Base-by-base conservation (phyloP, 1,139 yeast genomes). In the Saccharomycopsis phalli region DNA sequence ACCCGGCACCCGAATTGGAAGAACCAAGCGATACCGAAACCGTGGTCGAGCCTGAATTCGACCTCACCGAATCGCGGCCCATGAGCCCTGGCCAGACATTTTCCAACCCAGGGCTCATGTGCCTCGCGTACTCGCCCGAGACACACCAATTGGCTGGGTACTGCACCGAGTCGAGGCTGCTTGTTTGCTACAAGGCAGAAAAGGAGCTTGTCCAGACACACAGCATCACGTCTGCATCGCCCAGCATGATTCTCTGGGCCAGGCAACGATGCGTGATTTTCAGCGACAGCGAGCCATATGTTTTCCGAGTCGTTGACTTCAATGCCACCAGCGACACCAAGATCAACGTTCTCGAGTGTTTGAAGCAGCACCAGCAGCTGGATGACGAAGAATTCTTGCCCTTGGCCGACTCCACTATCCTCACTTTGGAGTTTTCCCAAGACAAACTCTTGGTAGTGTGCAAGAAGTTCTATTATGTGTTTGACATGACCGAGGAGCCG, bases 311-410 rank as follows among this genome's bases (percentile, higher is more conserved):
- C 29, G 38, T 37, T 20, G 27, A 34, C 23, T 37, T 34, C 36
- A 29, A 23, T 13, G 27, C 38, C 17, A 31, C 27, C 19, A 31
- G 30, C 14, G 36, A 35, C 6, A 36, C 34, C n/a, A 34, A 29
- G 13, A 38, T 41, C 25, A 39, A 44, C 28, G 34, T 44, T 17
- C 20, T 44, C 14, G 17, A 28, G 3, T 45, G 37, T 38, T 33
- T 44, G 26, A 42, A 42, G 26, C 19, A 18, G 11, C 28, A 44
- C 23, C 42, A 42, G 3, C 42, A 40, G 10, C 37, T 37, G 7
- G 47, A 44, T 20, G 44, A 40, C 13, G 29, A 19, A 14, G 40
- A 41, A 14, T 44, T 44, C 14, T 28, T 44, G 27, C 47, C 46
- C 5, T 34, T 44, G 30, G 31, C 46, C 25, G 47, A 44, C 23